phyloP scores from a whole-genome alignment of 306 rosid genomes.

The Pyrus bretschneideri region DNA sequence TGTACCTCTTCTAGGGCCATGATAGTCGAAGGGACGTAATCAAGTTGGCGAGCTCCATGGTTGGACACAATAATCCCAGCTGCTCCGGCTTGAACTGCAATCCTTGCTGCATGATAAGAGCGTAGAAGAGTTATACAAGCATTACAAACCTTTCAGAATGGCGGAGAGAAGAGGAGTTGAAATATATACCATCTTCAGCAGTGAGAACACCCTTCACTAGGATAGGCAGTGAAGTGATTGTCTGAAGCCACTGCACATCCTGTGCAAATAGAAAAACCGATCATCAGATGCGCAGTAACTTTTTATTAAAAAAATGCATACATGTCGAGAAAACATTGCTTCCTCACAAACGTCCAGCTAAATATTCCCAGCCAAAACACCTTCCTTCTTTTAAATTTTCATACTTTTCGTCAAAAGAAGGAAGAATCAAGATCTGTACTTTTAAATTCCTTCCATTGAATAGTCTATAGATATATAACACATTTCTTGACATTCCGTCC shows the following conservation, averaged over 20 bases:
- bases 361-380: slow-evolving; percentile 1
- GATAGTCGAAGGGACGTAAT: slow-evolving; percentile 89
- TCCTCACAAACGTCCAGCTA: neutral
- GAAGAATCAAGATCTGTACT: neutral
- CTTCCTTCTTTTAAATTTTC: neutral
- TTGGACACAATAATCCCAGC: slow-evolving; percentile 95
- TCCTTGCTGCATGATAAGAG: slow-evolving; percentile 62
- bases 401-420: neutral
- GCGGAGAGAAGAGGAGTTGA: neutral
- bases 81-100: slow-evolving; percentile 78
- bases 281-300: neutral
- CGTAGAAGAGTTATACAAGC: neutral
- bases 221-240: slow-evolving; percentile 87
- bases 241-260: slow-evolving; percentile 99
- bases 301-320: neutral
- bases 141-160: neutral
- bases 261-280: slow-evolving; percentile 14
- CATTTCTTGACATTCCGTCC: neutral
- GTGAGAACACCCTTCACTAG: slow-evolving; percentile 95
- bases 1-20: slow-evolving; percentile 86
- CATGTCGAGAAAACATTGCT: neutral
- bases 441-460: neutral
- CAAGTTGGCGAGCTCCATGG: slow-evolving; percentile 97
- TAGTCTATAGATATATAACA: neutral
- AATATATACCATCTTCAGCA: slow-evolving; percentile 79